Evolutionary conservation across 441 rosid genomes (phyloP).

Genomic region (Cnidoscolus chayamansa): DNA sequence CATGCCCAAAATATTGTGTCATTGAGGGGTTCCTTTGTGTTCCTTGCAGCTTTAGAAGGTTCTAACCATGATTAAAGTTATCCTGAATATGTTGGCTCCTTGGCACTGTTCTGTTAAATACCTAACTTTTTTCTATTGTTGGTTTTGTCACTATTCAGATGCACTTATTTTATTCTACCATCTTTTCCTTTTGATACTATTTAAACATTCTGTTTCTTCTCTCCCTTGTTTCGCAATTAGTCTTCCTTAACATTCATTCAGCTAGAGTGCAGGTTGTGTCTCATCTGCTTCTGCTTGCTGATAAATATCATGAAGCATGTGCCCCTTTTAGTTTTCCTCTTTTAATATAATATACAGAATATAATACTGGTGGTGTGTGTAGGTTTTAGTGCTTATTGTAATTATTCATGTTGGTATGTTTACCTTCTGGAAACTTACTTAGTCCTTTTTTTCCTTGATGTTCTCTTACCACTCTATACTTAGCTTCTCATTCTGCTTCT

Average conservation of each 20-base stretch:
- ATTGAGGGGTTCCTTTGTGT: not conserved
- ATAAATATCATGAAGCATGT: too few species aligned
- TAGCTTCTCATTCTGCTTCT: constrained; percentile 1
- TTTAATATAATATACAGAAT: not conserved
- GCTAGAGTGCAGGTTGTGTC: not conserved
- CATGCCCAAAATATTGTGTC: not conserved
- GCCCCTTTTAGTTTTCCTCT: not conserved
- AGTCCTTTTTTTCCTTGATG: not conserved
- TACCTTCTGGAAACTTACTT: not conserved
- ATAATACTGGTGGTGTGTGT: not conserved
- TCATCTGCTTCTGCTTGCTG: too few species aligned
- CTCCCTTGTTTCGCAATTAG: not conserved
- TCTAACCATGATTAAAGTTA: not conserved
- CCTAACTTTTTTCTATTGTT: not conserved
- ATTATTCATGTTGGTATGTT: too few species aligned
- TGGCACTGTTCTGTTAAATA: too few species aligned
- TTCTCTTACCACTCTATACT: not conserved
- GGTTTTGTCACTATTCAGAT: not conserved
- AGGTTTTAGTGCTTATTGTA: too few species aligned
- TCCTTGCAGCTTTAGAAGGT: not conserved
- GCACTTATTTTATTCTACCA: not conserved
- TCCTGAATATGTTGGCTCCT: not conserved
- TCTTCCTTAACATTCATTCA: not conserved
- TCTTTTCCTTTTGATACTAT: not conserved
- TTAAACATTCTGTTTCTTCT: not conserved